Evolutionary conservation across 805 yeast genomes (phyloP), one percentile per base, ranked within the genome.

Genomic region (Komagataella kurtzmanii): DNA sequence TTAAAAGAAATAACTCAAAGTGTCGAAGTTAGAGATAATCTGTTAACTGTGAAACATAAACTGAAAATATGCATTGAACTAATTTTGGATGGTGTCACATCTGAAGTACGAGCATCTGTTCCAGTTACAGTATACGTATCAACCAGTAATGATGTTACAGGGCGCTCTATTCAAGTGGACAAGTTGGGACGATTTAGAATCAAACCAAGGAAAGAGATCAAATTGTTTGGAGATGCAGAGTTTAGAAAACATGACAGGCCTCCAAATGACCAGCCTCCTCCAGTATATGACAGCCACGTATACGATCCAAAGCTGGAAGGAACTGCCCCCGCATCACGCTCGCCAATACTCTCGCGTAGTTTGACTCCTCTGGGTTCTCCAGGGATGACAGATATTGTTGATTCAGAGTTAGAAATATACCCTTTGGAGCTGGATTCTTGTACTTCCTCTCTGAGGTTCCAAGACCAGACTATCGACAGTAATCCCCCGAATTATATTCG

Each of bases 71-170:
- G 62, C n/a, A 67, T 77, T 12, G 73, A 72, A 50, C 60, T 77
- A 44, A 63, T 69, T 19, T 77, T 77, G 53, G 65, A 70, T 6
- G 81, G 81, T 14, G 80, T 76, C 58, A 61, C 66, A 2, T 73
- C 78, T 50, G 80, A 77, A 56, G 65, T 77, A 36, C 64, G 78
- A 49, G 78, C 81, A 8, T 76, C 75, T 54, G 60, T 77, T 46
- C 82, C 82, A 0, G 61, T 77, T 1, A 57, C 58, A 43, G 58
- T 77, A 3, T 75, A 71, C 53, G 59, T 76, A 17, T 69, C 74
- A 51, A 67, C 75, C 3, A 65, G 66, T 48, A 61, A 52, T 8
- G 40, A 50, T n/a, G 48, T 63, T 10, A 51, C 52, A 36, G 66
- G 60, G 7, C 56, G 65, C 50, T 56, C 56, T 24, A 64, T 58